Evolutionary conservation across 306 rosid species (phyloP).

Genomic region (Carpinus viminea): DNA sequence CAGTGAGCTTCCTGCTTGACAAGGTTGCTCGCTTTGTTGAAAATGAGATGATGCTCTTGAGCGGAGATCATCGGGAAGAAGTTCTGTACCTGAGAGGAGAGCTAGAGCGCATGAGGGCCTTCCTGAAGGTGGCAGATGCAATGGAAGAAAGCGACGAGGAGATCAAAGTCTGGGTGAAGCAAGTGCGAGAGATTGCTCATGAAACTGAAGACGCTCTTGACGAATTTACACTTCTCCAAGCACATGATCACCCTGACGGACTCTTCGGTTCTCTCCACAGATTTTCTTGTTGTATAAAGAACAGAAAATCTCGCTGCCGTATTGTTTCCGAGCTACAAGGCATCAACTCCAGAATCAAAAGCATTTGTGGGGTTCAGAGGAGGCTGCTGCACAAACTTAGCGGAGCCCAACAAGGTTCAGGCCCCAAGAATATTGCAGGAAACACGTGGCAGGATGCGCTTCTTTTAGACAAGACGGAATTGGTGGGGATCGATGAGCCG

Average conservation of each 20-base stretch:
- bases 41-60: neutral
- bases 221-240: conserved; percentile 26
- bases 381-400: conserved; percentile 20
- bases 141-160: conserved; percentile 37
- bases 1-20: conserved; percentile 22
- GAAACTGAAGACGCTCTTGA: conserved; percentile 42
- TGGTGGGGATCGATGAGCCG: conserved; percentile 5
- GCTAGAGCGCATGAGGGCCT: conserved; percentile 31
- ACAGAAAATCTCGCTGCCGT: conserved; percentile 3
- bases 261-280: neutral
- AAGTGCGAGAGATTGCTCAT: conserved; percentile 35
- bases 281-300: neutral
- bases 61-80: conserved; percentile 30
- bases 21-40: conserved; percentile 21
- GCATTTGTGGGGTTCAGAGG: conserved; percentile 12
- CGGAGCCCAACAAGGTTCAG: conserved; percentile 5
- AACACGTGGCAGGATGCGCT: neutral
- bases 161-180: conserved; percentile 37
- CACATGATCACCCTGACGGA: neutral
- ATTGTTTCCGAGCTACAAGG: conserved; percentile 8
- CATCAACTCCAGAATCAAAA: conserved; percentile 26
- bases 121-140: conserved; percentile 33
- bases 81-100: conserved; percentile 25
- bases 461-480: conserved; percentile 6
- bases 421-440: neutral